Conservation (phyloP, 805 yeast genomes). For the Blastobotrys terrestris region DNA sequence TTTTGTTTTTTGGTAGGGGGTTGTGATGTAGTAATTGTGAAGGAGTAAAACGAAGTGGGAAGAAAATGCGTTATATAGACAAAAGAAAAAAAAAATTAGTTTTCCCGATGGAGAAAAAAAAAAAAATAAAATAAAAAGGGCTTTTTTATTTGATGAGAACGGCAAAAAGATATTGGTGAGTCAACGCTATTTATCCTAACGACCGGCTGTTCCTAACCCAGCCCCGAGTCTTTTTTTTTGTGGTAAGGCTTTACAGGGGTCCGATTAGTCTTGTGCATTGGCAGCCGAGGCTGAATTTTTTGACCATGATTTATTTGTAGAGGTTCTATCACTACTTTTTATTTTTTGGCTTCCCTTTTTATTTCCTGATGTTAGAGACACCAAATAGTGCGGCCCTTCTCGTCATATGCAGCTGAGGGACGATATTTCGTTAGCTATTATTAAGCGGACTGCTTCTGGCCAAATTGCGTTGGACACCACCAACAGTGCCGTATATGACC, state of each 20-base stretch:
- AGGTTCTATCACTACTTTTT: neutral
- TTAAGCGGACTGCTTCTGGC: neutral
- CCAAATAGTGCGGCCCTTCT: no score
- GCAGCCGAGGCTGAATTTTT: no score
- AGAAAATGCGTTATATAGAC: neutral
- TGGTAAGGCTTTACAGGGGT: neutral
- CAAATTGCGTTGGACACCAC: neutral
- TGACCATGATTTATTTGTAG: no score
- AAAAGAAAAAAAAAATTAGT: neutral
- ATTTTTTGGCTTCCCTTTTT: no score
- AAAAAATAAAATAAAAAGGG: no score
- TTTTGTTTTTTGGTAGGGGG: slow-evolving; percentile 1
- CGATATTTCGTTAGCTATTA: no score
- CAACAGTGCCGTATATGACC: neutral
- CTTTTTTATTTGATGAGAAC: neutral
- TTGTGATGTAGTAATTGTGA: neutral
- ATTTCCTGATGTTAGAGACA: no score
- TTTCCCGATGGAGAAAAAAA: neutral
- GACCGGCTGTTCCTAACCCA: neutral
- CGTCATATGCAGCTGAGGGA: no score
- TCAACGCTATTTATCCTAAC: neutral
- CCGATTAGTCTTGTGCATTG: no score
- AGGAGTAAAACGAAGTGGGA: neutral
- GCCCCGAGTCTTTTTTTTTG: no score
- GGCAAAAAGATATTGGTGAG: neutral